These are phyloP conservation scores for Penicillium sp. DNA, from an alignment of 2,329 filamentous ascomycete genomes.

Conservation along the genomic window DNA sequence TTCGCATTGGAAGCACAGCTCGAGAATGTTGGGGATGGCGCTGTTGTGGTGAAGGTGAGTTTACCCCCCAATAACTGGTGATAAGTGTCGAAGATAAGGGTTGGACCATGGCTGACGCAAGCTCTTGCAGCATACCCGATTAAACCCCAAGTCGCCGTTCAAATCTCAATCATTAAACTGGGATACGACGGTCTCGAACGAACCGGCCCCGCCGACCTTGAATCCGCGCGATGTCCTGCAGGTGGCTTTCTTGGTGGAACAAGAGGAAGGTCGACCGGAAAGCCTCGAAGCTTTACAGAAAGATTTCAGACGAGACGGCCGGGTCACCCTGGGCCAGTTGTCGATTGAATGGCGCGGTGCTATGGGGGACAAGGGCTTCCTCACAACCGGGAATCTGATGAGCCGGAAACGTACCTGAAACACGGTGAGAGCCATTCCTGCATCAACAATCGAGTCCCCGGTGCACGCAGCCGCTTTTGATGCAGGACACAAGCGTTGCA, in stretches of 20 bases:
- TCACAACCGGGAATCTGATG: slow-evolving; percentile 76
- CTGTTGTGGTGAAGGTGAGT: slow-evolving; percentile 67
- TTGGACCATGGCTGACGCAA: slow-evolving; percentile 6
- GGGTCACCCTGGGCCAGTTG: slow-evolving; percentile 69
- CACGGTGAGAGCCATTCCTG: slow-evolving; percentile 11
- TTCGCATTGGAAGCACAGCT: slow-evolving; percentile 91
- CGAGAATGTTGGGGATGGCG: slow-evolving; percentile 84
- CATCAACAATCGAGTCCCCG: slow-evolving; percentile 9
- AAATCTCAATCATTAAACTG: slow-evolving; percentile 51
- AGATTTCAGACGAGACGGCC: slow-evolving; percentile 46
- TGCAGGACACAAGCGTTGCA: slow-evolving; percentile 15
- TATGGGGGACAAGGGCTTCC: slow-evolving; percentile 81
- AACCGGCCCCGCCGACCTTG: slow-evolving; percentile 43
- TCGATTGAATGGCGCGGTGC: slow-evolving; percentile 82
- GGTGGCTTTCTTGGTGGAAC: slow-evolving; percentile 57
- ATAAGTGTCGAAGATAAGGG: background rate
- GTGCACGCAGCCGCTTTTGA: slow-evolving; percentile 14
- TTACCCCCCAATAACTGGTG: background rate
- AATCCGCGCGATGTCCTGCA: slow-evolving; percentile 60
- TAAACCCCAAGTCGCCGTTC: slow-evolving; percentile 50
- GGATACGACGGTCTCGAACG: slow-evolving; percentile 41
- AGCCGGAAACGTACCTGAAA: slow-evolving; percentile 39
- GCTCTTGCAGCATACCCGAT: slow-evolving; percentile 39
- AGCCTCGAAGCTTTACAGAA: slow-evolving; percentile 48
- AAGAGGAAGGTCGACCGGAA: slow-evolving; percentile 45